Evolutionary conservation across 352 stramenopile species (phyloP).

Genomic region (Globisporangium emineosum): DNA sequence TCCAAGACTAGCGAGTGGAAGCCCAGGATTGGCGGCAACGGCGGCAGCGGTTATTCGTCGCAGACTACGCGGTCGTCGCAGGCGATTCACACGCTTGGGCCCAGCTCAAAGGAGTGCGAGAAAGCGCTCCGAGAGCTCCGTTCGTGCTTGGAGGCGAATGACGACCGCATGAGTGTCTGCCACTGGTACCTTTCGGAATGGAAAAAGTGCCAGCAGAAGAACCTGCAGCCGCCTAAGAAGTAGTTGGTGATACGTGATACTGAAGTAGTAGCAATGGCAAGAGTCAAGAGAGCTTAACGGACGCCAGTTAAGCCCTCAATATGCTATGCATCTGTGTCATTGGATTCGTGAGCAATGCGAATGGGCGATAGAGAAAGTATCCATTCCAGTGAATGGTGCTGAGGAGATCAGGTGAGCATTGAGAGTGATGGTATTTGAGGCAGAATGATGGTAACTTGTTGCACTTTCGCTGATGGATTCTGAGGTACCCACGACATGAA

Average conservation of each 20-base stretch:
- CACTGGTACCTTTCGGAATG: background rate
- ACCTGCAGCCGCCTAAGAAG: background rate
- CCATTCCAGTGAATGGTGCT: background rate
- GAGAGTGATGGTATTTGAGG: background rate
- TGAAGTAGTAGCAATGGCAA: too few relatives aligned
- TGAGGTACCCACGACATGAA: background rate
- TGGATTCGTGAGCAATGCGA: background rate
- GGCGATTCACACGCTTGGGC: background rate
- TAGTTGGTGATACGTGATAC: background rate
- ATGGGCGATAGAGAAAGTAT: background rate
- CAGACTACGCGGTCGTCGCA: background rate
- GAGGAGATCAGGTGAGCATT: background rate
- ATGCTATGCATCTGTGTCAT: too few relatives aligned
- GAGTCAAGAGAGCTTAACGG: too few relatives aligned
- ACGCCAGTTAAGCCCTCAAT: background rate
- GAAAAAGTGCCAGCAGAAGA: conserved; percentile 10
- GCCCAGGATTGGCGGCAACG: background rate
- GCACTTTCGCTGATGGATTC: conserved; percentile 2
- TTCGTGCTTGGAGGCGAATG: conserved; percentile 4
- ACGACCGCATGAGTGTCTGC: background rate
- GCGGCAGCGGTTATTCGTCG: background rate
- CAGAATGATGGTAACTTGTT: background rate
- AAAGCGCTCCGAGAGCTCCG: conserved; percentile 4
- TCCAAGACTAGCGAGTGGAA: background rate
- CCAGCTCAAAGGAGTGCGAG: background rate